Base-by-base conservation (phyloP, 495 filamentous ascomycete genomes). In the Polyplosphaeria fusca region DNA sequence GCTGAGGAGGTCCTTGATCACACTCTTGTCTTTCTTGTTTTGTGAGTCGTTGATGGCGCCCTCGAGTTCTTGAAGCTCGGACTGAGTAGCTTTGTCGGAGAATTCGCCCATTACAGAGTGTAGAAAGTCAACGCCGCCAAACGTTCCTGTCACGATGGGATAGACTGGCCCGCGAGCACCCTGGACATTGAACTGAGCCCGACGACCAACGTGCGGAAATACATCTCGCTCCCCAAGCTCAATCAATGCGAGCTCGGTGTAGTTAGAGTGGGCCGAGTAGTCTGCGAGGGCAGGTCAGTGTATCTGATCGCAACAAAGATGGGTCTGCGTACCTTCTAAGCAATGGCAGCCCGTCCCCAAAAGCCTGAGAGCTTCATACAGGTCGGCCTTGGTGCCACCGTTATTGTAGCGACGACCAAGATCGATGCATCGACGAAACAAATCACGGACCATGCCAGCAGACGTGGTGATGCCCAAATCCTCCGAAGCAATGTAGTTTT, bases 401-500 rank as follows among this genome's bases (percentile, higher is more conserved):
- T 73, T 50, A 39, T 72, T 81, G 68, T 89, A 95, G 18, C 74
- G 79, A 53, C 90, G 84, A 28, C 81, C 91, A 1, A 94, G 75
- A 50, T 87, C 73, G 58, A 94, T 87, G 55, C 79, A 86, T 43
- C 78, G 74, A n/a, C 76, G 70, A 53, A 94, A 88, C 1, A 91
- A 78, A 32, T 79, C 74, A 28, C 90, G 81, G 47, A 95, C 80
- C 60, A 93, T 76, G 11, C 74, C 76, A 24, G 91, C 86, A 47
- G 86, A 93, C 22, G 81, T 91, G 64, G 85, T 82, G 65, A 93
- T 90, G 43, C 77, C 79, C 23, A 79, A 70, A 41, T 80, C 72
- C 67, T 95, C 90, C 38, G 88, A 87, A 20, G 91, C 88, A 68
- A 95, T 95, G 65, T 95, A 95, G 62, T 86, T 88, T 73, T 96